phyloP scores from a whole-genome alignment of 2,329 filamentous ascomycete genomes.

The Xylaria sp. region DNA sequence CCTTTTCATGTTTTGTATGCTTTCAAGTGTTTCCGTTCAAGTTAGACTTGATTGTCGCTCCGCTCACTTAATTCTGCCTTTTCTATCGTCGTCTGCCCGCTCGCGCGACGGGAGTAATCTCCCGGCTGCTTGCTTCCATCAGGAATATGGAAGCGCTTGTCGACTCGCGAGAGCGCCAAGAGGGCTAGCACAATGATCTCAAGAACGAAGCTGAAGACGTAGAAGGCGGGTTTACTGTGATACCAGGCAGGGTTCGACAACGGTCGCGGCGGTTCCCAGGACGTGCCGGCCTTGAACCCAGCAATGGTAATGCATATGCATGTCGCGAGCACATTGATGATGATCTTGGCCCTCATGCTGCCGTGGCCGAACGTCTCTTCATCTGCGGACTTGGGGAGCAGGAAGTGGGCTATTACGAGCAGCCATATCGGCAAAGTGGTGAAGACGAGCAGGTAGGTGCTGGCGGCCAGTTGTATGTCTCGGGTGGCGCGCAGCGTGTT shows the following conservation, averaged over 20 bases:
- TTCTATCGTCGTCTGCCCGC: slow-evolving; percentile 23
- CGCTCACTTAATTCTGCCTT: slow-evolving; percentile 29
- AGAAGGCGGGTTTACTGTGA: slow-evolving; percentile 50
- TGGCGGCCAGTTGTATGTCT: slow-evolving; percentile 46
- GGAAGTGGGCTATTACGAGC: slow-evolving; percentile 43
- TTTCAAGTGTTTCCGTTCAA: too few relatives aligned
- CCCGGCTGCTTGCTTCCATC: slow-evolving; percentile 44
- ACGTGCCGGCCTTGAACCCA: slow-evolving; percentile 46
- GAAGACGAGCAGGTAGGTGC: slow-evolving; percentile 47
- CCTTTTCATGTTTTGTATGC: background rate
- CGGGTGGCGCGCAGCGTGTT: slow-evolving; percentile 39
- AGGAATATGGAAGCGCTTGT: slow-evolving; percentile 47
- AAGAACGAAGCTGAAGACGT: slow-evolving; percentile 51
- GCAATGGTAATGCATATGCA: slow-evolving; percentile 42
- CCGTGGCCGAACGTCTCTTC: slow-evolving; percentile 51
- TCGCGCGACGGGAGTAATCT: slow-evolving; percentile 42
- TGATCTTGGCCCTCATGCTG: slow-evolving; percentile 46
- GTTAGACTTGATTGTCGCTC: slow-evolving; percentile 9
- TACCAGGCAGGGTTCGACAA: slow-evolving; percentile 47
- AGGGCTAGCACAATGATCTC: slow-evolving; percentile 46
- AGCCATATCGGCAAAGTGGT: slow-evolving; percentile 46
- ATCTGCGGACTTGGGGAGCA: slow-evolving; percentile 45
- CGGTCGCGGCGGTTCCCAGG: slow-evolving; percentile 44
- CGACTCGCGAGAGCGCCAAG: slow-evolving; percentile 41
- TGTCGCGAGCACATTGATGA: slow-evolving; percentile 43